phyloP scores from a whole-genome alignment of 73 alveolate species.

The Paramecium primaurelia region DNA sequence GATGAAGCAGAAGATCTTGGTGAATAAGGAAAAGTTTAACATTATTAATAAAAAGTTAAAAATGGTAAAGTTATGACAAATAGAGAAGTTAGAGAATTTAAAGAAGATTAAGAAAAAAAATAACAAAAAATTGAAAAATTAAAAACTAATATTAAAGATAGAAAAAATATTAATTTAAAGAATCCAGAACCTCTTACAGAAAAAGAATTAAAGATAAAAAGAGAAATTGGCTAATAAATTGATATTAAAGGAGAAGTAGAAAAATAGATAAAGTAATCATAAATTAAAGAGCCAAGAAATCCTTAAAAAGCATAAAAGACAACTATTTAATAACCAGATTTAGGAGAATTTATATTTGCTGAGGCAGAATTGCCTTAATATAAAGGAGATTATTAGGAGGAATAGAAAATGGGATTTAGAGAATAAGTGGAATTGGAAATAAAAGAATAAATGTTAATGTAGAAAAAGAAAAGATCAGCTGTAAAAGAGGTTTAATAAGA shows the following conservation, averaged over 20 bases:
- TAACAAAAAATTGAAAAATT: neutral
- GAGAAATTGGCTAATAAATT: neutral
- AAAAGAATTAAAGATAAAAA: neutral
- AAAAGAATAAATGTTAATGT: slow-evolving; percentile 12
- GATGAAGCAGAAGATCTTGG: neutral
- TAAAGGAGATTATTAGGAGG: neutral
- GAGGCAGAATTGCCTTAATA: slow-evolving; percentile 36
- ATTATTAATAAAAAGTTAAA: slow-evolving; percentile 4
- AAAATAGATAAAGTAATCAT: neutral
- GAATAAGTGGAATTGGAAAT: slow-evolving; percentile 25
- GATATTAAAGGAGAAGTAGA: neutral
- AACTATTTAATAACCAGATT: neutral
- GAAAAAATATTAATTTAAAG: neutral
- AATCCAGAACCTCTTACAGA: slow-evolving; percentile 38
- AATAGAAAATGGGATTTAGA: neutral
- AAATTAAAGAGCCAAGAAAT: neutral
- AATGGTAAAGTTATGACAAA: slow-evolving; percentile 25
- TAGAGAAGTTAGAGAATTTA: neutral
- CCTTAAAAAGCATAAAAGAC: neutral
- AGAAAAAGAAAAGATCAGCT: neutral
- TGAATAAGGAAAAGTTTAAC: neutral
- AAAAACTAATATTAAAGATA: neutral
- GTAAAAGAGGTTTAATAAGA: neutral
- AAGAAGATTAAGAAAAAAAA: slow-evolving; percentile 3
- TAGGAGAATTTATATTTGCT: neutral